Evolutionary conservation across 805 yeast species (phyloP), one percentile per base, ranked within the genome.

Genomic region (Saccharomycopsis schoenii): DNA sequence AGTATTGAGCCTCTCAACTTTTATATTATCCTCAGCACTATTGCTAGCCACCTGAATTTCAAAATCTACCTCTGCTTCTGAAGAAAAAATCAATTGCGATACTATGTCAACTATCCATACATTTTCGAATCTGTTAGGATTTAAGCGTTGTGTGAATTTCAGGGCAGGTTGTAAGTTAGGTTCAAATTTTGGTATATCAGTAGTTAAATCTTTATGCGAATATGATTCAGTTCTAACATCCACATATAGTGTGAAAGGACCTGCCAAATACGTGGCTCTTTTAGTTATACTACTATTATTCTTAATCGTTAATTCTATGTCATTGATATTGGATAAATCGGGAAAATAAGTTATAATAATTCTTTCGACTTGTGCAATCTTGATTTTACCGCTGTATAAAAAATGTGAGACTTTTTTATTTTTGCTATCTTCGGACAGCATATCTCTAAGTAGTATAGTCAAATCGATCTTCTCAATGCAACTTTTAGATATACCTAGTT

Each of bases 141-240:
- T 90, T 39, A 88, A 68, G 65, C 86, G 88, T 2, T 82, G 81
- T 34, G 74, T 73, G 60, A 85, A 78, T 14, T 81, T 74, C 68
- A 86, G 90, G 5, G 88, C 88, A 0, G 96, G 86, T 54, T 80
- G 79, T 39, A 88, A 67, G 68, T 84, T 88, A 0, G 93, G 86
- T 67, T 87, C 90, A 68, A 79, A 88, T 34, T 74, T 74, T 0
- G 96, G 96, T 66, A 86, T 91, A 68, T 88, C 92, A 0, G 89
- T 89, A 1, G 92, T 83, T 14, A 86, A 78, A 60, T 77, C 73
- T 2, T 79, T 72, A 61, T 79, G 83, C 56, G 80, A 77, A 67
- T 79, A 88, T 8, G 81, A 85, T 2, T 70, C 76, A 0, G 83
- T 73, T 58, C 83, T 73, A 40, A 89, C 81, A 71, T 88, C 96